Conservation (phyloP, 2,329 filamentous ascomycete genomes). For the Orbilia brochopaga region DNA sequence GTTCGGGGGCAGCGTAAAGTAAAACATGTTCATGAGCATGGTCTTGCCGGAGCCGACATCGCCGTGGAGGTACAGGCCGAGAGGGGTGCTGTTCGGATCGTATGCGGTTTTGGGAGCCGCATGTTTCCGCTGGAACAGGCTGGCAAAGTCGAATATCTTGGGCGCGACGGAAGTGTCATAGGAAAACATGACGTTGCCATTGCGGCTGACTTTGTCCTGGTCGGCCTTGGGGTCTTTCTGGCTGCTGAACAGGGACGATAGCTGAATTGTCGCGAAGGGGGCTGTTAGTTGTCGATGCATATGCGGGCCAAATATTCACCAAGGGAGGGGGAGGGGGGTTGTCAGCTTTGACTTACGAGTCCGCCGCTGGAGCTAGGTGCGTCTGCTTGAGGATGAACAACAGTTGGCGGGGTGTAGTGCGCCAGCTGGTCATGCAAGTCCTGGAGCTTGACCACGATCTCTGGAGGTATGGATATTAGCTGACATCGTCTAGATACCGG, state of each 20-base stretch:
- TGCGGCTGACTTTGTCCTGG: slow-evolving; percentile 59
- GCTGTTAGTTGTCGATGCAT: not conserved
- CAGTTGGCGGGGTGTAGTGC: slow-evolving; percentile 73
- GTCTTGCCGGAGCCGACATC: slow-evolving; percentile 98
- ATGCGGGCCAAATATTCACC: too few relatives aligned
- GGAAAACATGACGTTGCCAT: slow-evolving; percentile 61
- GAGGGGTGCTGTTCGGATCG: slow-evolving; percentile 72
- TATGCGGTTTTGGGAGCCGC: slow-evolving; percentile 30
- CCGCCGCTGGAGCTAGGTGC: slow-evolving; percentile 58
- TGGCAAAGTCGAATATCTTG: slow-evolving; percentile 46
- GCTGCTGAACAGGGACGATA: slow-evolving; percentile 64
- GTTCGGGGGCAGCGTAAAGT: slow-evolving; percentile 96
- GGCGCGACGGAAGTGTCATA: slow-evolving; percentile 49
- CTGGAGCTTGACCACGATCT: slow-evolving; percentile 86
- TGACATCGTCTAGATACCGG: not conserved
- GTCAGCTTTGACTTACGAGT: slow-evolving; percentile 21
- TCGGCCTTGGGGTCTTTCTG: slow-evolving; percentile 65
- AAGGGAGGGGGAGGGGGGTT: too few relatives aligned
- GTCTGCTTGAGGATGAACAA: slow-evolving; percentile 78
- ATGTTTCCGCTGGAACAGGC: slow-evolving; percentile 37
- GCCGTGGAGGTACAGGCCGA: slow-evolving; percentile 91
- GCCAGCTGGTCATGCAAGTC: slow-evolving; percentile 83
- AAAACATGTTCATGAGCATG: slow-evolving; percentile 96
- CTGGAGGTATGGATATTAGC: slow-evolving; percentile 59
- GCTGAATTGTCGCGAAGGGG: slow-evolving; percentile 9